These are phyloP conservation scores for Fusarium sp. DNA, from an alignment of 2,329 filamentous ascomycete genomes.

Conservation along the genomic window DNA sequence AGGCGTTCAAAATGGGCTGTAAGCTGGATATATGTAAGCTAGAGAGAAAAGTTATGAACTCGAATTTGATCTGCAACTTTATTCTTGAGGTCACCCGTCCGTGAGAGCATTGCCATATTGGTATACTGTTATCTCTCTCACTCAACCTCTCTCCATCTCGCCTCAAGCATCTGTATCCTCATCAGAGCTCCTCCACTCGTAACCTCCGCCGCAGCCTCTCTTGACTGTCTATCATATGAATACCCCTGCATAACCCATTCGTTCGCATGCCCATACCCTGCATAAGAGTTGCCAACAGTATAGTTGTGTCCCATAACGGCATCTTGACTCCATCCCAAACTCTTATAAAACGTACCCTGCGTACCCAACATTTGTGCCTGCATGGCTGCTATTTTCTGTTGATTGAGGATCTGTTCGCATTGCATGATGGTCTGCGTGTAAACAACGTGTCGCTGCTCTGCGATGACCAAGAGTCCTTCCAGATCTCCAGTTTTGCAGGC, in stretches of 20 bases:
- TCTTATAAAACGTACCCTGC: constrained; percentile 46
- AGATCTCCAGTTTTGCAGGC: constrained; percentile 46
- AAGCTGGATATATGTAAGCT: background rate
- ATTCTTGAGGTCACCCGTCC: fast-evolving
- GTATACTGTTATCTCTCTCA: constrained; percentile 15
- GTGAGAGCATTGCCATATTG: background rate
- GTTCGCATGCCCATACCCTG: constrained; percentile 52
- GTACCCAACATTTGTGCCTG: constrained; percentile 45
- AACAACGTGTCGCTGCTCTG: constrained; percentile 46
- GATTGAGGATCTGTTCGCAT: constrained; percentile 44
- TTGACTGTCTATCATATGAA: constrained; percentile 49
- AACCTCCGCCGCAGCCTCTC: constrained; percentile 23
- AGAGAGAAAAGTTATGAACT: background rate
- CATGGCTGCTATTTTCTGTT: constrained; percentile 43
- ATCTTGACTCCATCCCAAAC: constrained; percentile 36
- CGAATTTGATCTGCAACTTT: background rate
- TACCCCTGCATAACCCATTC: constrained; percentile 47
- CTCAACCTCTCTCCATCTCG: constrained; percentile 53
- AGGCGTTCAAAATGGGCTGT: constrained; percentile 24
- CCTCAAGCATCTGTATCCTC: constrained; percentile 49
- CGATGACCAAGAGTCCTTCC: constrained; percentile 44
- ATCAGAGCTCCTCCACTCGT: constrained; percentile 25
- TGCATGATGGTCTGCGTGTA: constrained; percentile 50
- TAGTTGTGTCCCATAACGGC: constrained; percentile 36
- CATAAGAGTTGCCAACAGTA: constrained; percentile 49